Evolutionary conservation across 768 basidiomycete genomes (phyloP), one percentile per base, ranked within the genome.

Genomic region (Pleurotus djamor): DNA sequence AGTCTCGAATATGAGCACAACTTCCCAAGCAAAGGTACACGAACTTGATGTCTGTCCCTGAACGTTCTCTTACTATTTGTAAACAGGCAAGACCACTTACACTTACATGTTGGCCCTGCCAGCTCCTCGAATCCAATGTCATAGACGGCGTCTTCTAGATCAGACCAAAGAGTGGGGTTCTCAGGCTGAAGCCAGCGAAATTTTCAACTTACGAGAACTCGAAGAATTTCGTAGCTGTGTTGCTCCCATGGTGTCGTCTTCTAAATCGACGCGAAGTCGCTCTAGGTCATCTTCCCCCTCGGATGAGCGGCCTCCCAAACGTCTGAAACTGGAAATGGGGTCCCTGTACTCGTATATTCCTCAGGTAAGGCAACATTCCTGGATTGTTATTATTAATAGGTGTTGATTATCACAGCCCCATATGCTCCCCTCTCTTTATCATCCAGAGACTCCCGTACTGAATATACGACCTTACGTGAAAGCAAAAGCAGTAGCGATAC

Each of bases 311-410:
- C 66, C 68, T 10, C 36, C 50, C 1, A 79, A 78, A 64, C 72
- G 66, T 44, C 67, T 65, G 54, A 76, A 72, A 48, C 56, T 79
- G 10, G 73, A 77, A 56, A 44, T 59, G n/a, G 67, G 66, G 3
- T 68, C 74, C 2, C 67, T 83, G 35, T 65, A 74, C 57, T 62
- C 67, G 44, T 52, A 77, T 36, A 74, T 85, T 57, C 78, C 82
- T 14, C 79, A 79, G 72, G 84, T 84, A 54, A 43, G 75, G 67
- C 37, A 48, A 38, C 54, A 56, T 65, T 64, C n/a, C 65, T 63
- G 59, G 67, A 65, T 65, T 59, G 63, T 60, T 56, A 59, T 41
- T 28, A 21, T 67, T 57, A 43, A 64, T 60, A 35, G 63, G 59
- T 52, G 52, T 44, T 12, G 59, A 36, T 35, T 13, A 13, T 17